A percentile compares a stretch with the other conserved stretches of the same genome.
Conservation (phyloP, 2,329 filamentous ascomycete species). For the Onygenales sp. region DNA sequence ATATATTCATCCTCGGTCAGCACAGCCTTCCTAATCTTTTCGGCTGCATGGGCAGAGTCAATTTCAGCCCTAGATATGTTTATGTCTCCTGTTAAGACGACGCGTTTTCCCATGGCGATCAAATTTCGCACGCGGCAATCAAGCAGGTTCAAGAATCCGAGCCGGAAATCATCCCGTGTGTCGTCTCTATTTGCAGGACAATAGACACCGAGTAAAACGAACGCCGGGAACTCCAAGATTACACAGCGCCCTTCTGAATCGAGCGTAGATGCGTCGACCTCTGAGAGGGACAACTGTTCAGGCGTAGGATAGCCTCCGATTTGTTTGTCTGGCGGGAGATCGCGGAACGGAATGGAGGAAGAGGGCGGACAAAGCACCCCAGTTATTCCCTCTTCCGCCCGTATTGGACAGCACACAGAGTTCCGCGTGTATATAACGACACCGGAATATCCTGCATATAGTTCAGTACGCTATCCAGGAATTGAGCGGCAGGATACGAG, state of each 20-base stretch:
- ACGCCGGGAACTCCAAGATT: conserved; percentile 85
- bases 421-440: conserved; percentile 94
- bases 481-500: conserved; percentile 23
- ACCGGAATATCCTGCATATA: conserved; percentile 70
- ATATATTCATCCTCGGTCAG: conserved; percentile 64
- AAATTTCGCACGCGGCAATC: conserved; percentile 82
- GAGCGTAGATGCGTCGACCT: conserved; percentile 59
- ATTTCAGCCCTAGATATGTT: conserved; percentile 64
- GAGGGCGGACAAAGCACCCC: conserved; percentile 68
- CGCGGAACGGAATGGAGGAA: conserved; percentile 60
- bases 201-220: conserved; percentile 88
- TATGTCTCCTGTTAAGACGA: conserved; percentile 78
- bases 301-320: conserved; percentile 81
- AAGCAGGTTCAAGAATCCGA: conserved; percentile 68
- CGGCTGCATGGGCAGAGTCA: conserved; percentile 66
- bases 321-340: conserved; percentile 61
- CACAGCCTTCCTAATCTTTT: conserved; percentile 61
- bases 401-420: conserved; percentile 71
- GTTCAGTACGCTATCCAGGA: not conserved
- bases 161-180: conserved; percentile 69
- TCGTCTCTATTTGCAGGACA: conserved; percentile 84
- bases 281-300: conserved; percentile 53
- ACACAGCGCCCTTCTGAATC: conserved; percentile 91
- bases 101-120: conserved; percentile 66
- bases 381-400: conserved; percentile 87